Percentiles rank a stretch among this genome's conserved stretches.
These are phyloP conservation scores for Candida anutae DNA, from an alignment of 1,139 yeast species.

Conservation along the genomic window DNA sequence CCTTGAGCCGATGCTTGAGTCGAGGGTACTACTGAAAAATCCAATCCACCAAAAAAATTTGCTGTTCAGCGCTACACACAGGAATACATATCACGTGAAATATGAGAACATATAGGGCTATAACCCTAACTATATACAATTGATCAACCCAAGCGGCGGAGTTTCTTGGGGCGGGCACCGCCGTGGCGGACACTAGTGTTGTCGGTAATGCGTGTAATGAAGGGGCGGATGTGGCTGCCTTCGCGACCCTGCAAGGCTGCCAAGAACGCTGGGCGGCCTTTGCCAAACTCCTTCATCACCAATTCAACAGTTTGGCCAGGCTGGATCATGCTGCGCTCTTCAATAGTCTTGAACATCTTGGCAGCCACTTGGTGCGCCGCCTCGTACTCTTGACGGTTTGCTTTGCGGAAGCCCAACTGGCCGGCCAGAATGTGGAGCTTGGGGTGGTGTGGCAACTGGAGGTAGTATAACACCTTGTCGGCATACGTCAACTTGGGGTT, in stretches of 20 bases:
- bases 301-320: slow-evolving; percentile 59
- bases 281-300: slow-evolving; percentile 74
- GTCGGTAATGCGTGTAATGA: slow-evolving; percentile 66
- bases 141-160: slow-evolving; percentile 51
- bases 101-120: not conserved
- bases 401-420: slow-evolving; percentile 65
- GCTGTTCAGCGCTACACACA: no score
- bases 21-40: no score
- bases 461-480: slow-evolving; percentile 69
- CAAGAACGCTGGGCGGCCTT: slow-evolving; percentile 82
- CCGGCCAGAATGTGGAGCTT: slow-evolving; percentile 64
- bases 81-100: no score
- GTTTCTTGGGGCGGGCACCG: slow-evolving; percentile 81
- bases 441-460: slow-evolving; percentile 74
- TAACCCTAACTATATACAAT: slow-evolving; percentile 4
- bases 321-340: slow-evolving; percentile 45
- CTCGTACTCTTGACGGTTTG: slow-evolving; percentile 85
- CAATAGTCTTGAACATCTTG: slow-evolving; percentile 63
- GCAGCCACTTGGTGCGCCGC: slow-evolving; percentile 87
- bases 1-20: no score
- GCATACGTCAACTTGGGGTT: slow-evolving; percentile 56
- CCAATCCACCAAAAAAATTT: no score
- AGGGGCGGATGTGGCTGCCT: slow-evolving; percentile 60
- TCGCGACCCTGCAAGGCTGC: slow-evolving; percentile 86
- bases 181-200: slow-evolving; percentile 81